Percentiles rank a stretch among this genome's conserved stretches.
Evolutionary conservation across 495 filamentous ascomycete genomes (phyloP).

Genomic region (Xylaria castorea): DNA sequence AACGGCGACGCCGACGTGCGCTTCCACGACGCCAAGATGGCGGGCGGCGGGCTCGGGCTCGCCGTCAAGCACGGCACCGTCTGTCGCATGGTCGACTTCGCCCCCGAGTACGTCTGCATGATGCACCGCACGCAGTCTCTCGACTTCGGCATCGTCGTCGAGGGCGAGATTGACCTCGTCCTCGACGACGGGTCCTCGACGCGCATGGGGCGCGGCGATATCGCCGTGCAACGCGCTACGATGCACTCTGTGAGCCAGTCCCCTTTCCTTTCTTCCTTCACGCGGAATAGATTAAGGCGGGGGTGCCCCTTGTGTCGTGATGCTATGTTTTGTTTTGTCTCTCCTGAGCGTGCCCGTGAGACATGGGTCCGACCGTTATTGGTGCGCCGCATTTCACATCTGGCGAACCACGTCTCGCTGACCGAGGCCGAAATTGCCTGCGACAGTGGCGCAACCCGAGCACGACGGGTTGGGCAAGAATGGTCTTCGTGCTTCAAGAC

Average conservation of each 20-base stretch:
- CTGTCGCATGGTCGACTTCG: slow-evolving; percentile 66
- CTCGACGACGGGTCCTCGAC: slow-evolving; percentile 66
- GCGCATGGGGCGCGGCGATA: slow-evolving; percentile 65
- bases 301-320: neutral
- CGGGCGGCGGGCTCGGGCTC: slow-evolving; percentile 50
- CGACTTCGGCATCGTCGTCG: slow-evolving; percentile 80
- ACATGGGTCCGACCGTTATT: neutral
- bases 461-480: slow-evolving; percentile 46
- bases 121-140: slow-evolving; percentile 78
- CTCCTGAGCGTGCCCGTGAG: neutral
- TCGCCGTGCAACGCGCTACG: slow-evolving; percentile 69
- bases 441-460: slow-evolving; percentile 63
- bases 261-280: slow-evolving; percentile 29
- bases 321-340: neutral
- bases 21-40: slow-evolving; percentile 42
- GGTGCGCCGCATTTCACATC: slow-evolving; percentile 45
- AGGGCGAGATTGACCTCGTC: slow-evolving; percentile 70
- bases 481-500: slow-evolving; percentile 46
- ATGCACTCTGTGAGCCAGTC: slow-evolving; percentile 60
- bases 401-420: slow-evolving; percentile 59
- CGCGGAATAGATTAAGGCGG: neutral
- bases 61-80: slow-evolving; percentile 61
- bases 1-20: slow-evolving; percentile 60
- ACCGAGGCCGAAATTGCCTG: slow-evolving; percentile 57
- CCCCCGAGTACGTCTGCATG: slow-evolving; percentile 57